These are phyloP conservation scores for Boletus huronensis DNA, from an alignment of 768 basidiomycete genomes.

Conservation along the genomic window DNA sequence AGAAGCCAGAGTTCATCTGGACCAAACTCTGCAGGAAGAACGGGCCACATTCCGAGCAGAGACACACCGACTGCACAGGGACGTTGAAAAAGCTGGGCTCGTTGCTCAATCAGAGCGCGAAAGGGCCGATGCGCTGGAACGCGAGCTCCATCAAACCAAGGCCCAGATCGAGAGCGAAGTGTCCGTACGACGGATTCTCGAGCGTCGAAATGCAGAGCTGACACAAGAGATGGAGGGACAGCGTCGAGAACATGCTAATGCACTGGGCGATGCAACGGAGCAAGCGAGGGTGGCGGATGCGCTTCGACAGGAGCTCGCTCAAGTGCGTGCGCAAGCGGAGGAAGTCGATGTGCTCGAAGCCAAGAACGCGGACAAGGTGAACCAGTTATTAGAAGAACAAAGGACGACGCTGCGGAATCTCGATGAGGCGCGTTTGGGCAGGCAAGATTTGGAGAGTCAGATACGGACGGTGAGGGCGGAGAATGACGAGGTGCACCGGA, in stretches of 20 bases:
- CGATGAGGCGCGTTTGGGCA: slow-evolving; percentile 70
- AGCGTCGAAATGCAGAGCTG: slow-evolving; percentile 60
- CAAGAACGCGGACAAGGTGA: slow-evolving; percentile 59
- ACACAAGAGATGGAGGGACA: slow-evolving; percentile 53
- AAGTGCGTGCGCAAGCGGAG: slow-evolving; percentile 59
- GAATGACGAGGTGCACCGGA: slow-evolving; percentile 60
- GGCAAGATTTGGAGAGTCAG: slow-evolving; percentile 73
- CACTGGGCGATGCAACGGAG: slow-evolving; percentile 66
- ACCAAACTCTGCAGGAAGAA: slow-evolving; percentile 56
- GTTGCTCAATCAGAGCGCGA: slow-evolving; percentile 44
- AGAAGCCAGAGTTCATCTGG: slow-evolving; percentile 54
- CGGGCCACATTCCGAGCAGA: slow-evolving; percentile 53
- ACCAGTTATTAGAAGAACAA: slow-evolving; percentile 70
- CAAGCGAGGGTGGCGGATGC: slow-evolving; percentile 57
- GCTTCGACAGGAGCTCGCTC: slow-evolving; percentile 60
- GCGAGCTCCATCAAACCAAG: slow-evolving; percentile 59
- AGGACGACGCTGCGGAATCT: slow-evolving; percentile 64
- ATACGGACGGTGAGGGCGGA: slow-evolving; percentile 68
- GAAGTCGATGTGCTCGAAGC: slow-evolving; percentile 66
- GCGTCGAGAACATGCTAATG: slow-evolving; percentile 49
- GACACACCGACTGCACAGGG: slow-evolving; percentile 48
- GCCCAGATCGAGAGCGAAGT: slow-evolving; percentile 63
- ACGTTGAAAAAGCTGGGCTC: slow-evolving; percentile 40
- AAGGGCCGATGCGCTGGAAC: slow-evolving; percentile 54
- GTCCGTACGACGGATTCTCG: slow-evolving; percentile 57